Base-by-base conservation (phyloP, 2,329 filamentous ascomycete species). In the Colletotrichum tropicicola region DNA sequence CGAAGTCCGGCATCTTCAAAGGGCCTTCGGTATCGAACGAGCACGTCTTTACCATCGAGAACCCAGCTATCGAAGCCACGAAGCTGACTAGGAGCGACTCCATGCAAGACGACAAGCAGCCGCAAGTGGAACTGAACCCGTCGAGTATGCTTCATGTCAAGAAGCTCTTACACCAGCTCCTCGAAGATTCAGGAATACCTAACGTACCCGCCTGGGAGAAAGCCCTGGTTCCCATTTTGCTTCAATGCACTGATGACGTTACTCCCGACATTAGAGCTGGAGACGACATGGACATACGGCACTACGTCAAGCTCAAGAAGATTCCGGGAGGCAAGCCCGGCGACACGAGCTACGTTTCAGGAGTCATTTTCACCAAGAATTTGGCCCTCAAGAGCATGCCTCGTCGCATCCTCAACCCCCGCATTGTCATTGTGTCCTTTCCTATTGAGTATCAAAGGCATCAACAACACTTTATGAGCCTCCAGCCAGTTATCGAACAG, bases 251-350 rank as follows among this genome's bases (percentile, higher is more conserved):
- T 0, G 94, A 98, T 69, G 96, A 98, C 73, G 94, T 99, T 4
- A 92, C 97, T 68, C 96, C 96, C 1, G 92, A 98, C 75, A 92
- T 98, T 45, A 91, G 94, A 60, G 87, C 89, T 59, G 94, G 94
- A 27, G 96, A 99, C 75, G 92, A 96, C 73, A 98, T 99, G 85
- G 96, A 99, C 75, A 96, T 99, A 65, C 88, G 96, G 4, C 94
- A 98, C 75, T 99, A 98, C 73, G 93, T 99, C 68, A 99, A 99
- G 75, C 80, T 99, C 28, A 99, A 99, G 76, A 97, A 97, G 74
- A 96, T 99, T 12, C 92, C 94, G 0, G 95, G 96, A 15, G 95
- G 94, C 15, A 91, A 87, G 68, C 94, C 95, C 17, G 90, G 92
- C 23, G 95, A 99, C 77, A 98, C 95, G 6, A 90, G 91, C n/a